A percentile compares a stretch with the other conserved stretches of the same genome.
These are phyloP conservation scores for Picea glauca DNA, from an alignment of 75 land plant species.

Conservation along the genomic window DNA sequence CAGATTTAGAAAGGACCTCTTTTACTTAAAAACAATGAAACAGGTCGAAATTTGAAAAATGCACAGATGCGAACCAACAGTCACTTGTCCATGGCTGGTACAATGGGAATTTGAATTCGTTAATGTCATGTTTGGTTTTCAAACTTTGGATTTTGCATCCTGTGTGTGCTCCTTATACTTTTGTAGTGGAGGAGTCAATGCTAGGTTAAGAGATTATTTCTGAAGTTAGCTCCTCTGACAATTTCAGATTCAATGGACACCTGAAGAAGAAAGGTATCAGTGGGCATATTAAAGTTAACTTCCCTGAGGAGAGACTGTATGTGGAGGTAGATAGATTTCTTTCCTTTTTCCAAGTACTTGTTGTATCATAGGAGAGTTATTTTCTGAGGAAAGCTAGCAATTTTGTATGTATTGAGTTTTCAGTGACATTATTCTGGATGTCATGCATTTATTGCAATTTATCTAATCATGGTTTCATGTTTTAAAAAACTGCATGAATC, in stretches of 20 bases:
- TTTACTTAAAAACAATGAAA: too few species aligned
- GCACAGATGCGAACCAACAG: too few species aligned
- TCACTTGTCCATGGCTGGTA: not conserved
- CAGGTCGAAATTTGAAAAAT: too few species aligned
- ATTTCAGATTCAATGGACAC: constrained; percentile 78
- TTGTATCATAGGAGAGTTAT: not conserved
- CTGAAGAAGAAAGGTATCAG: constrained; percentile 84
- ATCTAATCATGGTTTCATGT: too few species aligned
- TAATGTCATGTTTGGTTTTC: not conserved
- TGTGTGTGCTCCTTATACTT: not conserved
- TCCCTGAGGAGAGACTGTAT: constrained; percentile 42
- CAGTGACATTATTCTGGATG: not conserved
- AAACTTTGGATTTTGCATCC: not conserved
- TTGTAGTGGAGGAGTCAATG: not conserved
- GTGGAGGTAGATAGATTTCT: constrained; percentile 21
- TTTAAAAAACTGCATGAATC: too few species aligned
- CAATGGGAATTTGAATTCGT: not conserved
- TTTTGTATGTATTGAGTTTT: not conserved
- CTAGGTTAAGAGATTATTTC: not conserved
- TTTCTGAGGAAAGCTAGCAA: not conserved
- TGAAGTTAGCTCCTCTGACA: not conserved
- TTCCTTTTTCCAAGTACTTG: not conserved
- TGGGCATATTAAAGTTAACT: constrained; percentile 69
- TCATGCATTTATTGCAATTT: not conserved
- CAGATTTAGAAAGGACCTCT: too few species aligned